Conservation (phyloP, 2,329 filamentous ascomycete genomes). For the Periconia sp. region DNA sequence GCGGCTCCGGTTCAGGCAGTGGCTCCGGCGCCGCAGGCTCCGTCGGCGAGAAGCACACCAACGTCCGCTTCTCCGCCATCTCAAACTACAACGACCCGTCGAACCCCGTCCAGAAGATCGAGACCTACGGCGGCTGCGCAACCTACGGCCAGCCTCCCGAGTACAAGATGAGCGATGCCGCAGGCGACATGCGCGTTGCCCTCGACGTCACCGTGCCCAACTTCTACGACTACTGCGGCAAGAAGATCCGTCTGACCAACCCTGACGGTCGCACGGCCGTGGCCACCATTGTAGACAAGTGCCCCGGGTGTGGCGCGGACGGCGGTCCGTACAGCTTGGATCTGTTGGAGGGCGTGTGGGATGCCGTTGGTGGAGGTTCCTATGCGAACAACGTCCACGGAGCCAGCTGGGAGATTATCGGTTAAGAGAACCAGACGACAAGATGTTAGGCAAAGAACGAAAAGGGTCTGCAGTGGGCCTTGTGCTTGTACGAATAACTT, state of each 20-base stretch:
- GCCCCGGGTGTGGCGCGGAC: conserved; percentile 1
- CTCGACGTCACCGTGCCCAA: conserved; percentile 3
- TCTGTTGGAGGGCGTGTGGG: conserved; percentile 4
- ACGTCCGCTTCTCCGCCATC: conserved; percentile 6
- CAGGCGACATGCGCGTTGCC: background rate
- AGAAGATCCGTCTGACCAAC: conserved; percentile 1
- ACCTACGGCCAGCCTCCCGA: background rate
- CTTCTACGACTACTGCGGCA: conserved; percentile 5
- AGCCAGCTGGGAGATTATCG: conserved; percentile 6
- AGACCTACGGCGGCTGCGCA: conserved; percentile 5
- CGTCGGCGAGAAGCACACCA: conserved; percentile 5
- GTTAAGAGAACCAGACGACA: no score
- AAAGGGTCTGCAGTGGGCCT: no score
- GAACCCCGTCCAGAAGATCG: background rate
- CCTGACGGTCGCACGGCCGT: conserved; percentile 2
- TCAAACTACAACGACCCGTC: background rate
- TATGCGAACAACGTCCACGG: conserved; percentile 1
- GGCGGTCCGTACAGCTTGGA: conserved; percentile 6
- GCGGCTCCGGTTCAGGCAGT: no score
- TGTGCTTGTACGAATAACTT: no score
- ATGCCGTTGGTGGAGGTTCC: background rate
- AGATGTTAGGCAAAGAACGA: no score
- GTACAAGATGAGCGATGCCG: conserved; percentile 2
- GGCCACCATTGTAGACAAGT: conserved; percentile 5
- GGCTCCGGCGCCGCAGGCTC: background rate